Base-by-base conservation (phyloP, 1,139 yeast species). In the Pichia sp. region DNA sequence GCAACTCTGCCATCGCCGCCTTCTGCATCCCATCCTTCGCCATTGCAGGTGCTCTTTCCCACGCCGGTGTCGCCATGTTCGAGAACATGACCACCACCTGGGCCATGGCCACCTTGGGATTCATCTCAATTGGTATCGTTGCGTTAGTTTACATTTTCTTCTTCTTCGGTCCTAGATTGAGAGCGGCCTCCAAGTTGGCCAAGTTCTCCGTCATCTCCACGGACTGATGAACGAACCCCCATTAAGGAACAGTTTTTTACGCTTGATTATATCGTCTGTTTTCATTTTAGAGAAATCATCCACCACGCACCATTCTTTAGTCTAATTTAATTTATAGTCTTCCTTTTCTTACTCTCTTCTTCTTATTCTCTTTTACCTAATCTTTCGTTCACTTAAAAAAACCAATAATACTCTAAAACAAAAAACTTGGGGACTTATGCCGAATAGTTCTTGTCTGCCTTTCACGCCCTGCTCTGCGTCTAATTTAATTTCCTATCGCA, bases 1-100 rank as follows among this genome's bases (percentile, higher is more conserved):
- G 80, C 16, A 79, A 79, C 51, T 75, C 81, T 45, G 82, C 82
- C 5, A 71, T 79, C 62, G 81, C 82, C 16, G 82, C 78, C 23
- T 78, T 78, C 64, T 74, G 81, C 29, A 75, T 79, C 52, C 73
- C 80, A 52, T 75, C 82, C 61, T 78, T 81, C 40, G 71, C 76
- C 15, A 77, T 78, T 65, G 82, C 81, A 45, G 82, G 79, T 47
- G 77, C 73, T 5, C 75, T 78, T 68, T 78, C 83, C 44, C 74
- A 78, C 56, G 70, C 70, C 32, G 80, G 82, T 54, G 72, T 74
- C 58, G 82, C 79, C 60, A 77, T 78, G 82, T 77, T 78, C 62
- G 72, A 65, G 6, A 71, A 72, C 60, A 71, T 79, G 78, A 66
- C 74, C 32, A 74, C 79, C 53, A 72, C 72, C 57, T 78, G 80